Evolutionary conservation across 23 red algal species (phyloP).

Genomic region (Porphyridium purpureum): DNA sequence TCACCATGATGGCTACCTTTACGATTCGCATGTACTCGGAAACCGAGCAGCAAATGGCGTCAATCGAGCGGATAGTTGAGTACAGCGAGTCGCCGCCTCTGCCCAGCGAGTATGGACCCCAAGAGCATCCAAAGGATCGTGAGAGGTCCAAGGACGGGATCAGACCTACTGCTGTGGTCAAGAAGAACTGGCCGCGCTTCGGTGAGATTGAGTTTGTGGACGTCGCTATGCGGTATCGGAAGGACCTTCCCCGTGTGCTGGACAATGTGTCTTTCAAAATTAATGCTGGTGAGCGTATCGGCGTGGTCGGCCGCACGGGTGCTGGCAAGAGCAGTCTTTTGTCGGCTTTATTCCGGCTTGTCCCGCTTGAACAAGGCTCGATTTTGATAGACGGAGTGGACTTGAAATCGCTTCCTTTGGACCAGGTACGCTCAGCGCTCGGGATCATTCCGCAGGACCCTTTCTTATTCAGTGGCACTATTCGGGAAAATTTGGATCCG

Average conservation of each 20-base stretch:
- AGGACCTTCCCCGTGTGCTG: conserved; percentile 33
- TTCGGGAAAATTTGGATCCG: conserved; percentile 81
- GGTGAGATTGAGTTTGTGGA: conserved; percentile 42
- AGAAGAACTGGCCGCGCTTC: conserved; percentile 31
- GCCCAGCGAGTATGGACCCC: no score
- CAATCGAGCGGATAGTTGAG: conserved; percentile 72
- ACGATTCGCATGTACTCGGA: conserved; percentile 70
- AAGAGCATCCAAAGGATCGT: no score
- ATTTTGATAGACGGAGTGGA: conserved; percentile 61
- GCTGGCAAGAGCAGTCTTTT: conserved; percentile 73
- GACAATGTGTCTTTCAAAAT: conserved; percentile 33
- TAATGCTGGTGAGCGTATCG: conserved; percentile 39
- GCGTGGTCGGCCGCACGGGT: conserved; percentile 79
- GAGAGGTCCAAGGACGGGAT: no score
- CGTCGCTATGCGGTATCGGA: conserved; percentile 64
- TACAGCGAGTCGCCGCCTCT: conserved; percentile 7
- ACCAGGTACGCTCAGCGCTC: conserved; percentile 41
- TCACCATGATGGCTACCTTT: conserved; percentile 51
- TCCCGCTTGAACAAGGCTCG: conserved; percentile 29
- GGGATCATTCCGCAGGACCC: conserved; percentile 78
- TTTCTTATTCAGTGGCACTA: conserved; percentile 56
- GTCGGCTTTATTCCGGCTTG: conserved; percentile 42
- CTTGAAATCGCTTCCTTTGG: conserved; percentile 29
- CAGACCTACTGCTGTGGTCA: no score
- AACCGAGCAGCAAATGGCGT: conserved; percentile 67